These are phyloP conservation scores for Anisodus acutangulus DNA, from an alignment of 257 asterid genomes.

Conservation along the genomic window DNA sequence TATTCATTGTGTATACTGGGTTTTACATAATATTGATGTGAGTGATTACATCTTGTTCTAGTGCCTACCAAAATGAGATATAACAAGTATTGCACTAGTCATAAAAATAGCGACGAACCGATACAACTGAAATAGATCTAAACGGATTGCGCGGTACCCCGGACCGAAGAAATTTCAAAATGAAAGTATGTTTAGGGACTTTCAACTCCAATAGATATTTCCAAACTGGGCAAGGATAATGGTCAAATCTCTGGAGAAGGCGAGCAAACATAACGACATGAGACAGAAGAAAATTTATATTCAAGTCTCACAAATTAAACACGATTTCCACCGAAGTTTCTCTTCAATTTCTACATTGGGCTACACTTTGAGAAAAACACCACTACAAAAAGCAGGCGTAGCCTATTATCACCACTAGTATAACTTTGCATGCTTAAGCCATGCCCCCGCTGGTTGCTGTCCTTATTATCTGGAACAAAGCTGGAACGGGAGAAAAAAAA, in stretches of 20 bases:
- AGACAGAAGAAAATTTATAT: not conserved
- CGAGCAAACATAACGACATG: not conserved
- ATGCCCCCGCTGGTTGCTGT: constrained; percentile 89
- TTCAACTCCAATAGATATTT: not conserved
- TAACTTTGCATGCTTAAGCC: constrained; percentile 45
- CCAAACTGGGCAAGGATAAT: not conserved
- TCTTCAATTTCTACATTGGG: constrained; percentile 26
- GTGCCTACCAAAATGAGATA: not conserved
- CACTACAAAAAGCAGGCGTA: constrained; percentile 23
- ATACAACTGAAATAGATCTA: no score
- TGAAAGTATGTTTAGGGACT: no score
- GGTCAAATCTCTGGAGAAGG: not conserved
- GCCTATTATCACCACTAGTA: not conserved
- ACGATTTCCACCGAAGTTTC: not conserved
- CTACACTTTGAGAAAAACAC: constrained; percentile 31
- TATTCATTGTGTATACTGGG: not conserved
- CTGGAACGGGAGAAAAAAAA: constrained; percentile 43
- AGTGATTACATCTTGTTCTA: not conserved
- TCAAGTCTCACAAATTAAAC: constrained; percentile 1
- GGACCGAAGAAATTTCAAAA: no score
- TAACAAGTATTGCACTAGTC: not conserved
- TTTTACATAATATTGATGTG: not conserved
- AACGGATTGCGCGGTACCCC: no score
- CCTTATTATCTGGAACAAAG: constrained; percentile 89
- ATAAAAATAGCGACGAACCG: not conserved